Percentiles rank a stretch among this genome's conserved stretches.
phyloP scores from a whole-genome alignment of 345 rosid genomes.

The Melaleuca quinquenervia region DNA sequence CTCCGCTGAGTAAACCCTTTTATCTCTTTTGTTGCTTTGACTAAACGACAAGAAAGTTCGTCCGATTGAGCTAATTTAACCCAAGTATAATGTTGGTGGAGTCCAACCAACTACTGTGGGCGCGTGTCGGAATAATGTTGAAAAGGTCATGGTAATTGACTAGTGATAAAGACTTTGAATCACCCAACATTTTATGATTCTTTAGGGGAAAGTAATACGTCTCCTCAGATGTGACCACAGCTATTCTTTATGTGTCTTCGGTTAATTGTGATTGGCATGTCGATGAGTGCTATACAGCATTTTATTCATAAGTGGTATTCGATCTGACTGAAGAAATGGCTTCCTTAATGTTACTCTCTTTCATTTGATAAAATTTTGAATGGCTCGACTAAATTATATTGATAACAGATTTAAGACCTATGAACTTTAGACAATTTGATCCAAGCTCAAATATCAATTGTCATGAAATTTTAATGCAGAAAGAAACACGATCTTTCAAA shows the following conservation, averaged over 20 bases:
- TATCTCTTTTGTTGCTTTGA: background rate
- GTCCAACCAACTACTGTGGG: background rate
- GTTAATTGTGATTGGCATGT: background rate
- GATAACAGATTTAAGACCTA: background rate
- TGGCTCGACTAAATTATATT: rapidly evolving
- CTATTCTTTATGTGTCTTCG: background rate
- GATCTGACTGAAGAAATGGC: background rate
- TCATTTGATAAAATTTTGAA: background rate
- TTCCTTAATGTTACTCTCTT: background rate
- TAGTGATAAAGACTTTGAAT: background rate
- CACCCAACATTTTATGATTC: background rate
- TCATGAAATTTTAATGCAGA: too few species aligned
- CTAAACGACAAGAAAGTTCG: background rate
- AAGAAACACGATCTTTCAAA: too few species aligned
- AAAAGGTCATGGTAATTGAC: background rate
- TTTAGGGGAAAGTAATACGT: background rate
- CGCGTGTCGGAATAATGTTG: background rate
- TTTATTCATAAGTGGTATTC: background rate
- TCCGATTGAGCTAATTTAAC: background rate
- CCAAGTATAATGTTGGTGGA: background rate
- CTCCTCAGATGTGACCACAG: background rate
- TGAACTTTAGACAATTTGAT: background rate
- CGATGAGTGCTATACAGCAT: background rate
- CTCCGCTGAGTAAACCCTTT: background rate
- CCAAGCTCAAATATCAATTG: too few species aligned